Evolutionary conservation across 176 grass and related monocot species (phyloP), one percentile per base, ranked within the genome.

Genomic region (Carex scoparia): DNA sequence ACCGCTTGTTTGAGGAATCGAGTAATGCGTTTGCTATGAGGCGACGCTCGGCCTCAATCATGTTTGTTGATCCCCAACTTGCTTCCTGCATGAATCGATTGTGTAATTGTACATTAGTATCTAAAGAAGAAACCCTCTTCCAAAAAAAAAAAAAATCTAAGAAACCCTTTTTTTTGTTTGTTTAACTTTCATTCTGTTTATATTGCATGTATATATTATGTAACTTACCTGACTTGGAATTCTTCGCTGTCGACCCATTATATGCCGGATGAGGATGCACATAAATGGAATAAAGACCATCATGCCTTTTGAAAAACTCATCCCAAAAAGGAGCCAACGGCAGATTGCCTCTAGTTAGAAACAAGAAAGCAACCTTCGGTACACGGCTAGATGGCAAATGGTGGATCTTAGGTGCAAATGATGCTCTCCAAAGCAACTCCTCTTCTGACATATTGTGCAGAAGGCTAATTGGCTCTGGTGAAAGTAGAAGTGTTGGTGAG

Each of bases 291-390:
- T 88, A 94, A 5, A 91, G 4, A 16, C 63, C 92, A 46, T 94
- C 5, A 65, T 93, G 46, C 0, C 94, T 92, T 0, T 89, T 23
- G 79, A 97, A 94, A 88, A 93, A 97, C 68, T 87, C 86, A 55
- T 97, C 94, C 94, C 94, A 97, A 11, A 92, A 27, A 14, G 57
- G 92, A 28, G 92, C 88, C 13, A 97, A 44, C 1, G 87, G 94
- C 42, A 94, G 57, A 5, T 78, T 46, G 5, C 90, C 88, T 19
- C 83, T 87, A 9, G 87, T 89, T 5, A 94, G 86, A 84, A 97
- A 97, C 85, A 97, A 14, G 87, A 97, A 97, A 1, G 94, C 90
- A 10, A 97, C 74, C 87, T 94, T 97, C 7, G 86, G 87, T 76
- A 76, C 79, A 80, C 61, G 74, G 5, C 49, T 62, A 85, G 83